Conservation (phyloP, 345 rosid genomes). For the Eucalyptus curtisii region DNA sequence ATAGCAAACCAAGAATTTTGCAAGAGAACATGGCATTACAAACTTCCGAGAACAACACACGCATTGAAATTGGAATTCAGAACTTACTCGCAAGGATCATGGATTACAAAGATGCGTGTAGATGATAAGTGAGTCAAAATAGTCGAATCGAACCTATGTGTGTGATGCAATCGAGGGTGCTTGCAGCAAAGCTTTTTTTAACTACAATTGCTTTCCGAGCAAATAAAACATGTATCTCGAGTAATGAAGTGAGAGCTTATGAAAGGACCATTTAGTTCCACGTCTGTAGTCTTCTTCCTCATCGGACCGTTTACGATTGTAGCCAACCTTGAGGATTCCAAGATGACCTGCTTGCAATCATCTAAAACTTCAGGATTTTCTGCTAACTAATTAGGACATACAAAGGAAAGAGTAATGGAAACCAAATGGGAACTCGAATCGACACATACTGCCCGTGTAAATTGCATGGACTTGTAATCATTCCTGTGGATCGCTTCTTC, state of each 20-base stretch:
- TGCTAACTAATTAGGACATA: neutral
- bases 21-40: neutral
- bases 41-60: neutral
- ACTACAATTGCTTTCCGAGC: neutral
- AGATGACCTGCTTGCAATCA: neutral
- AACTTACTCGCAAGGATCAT: neutral
- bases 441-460: slow-evolving; percentile 39
- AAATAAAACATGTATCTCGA: too few species aligned
- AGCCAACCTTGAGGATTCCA: neutral
- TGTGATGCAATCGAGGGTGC: neutral
- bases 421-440: neutral
- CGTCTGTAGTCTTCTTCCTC: neutral
- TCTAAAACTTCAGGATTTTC: neutral
- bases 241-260: neutral
- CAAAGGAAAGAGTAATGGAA: neutral
- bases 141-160: neutral
- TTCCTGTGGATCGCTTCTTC: slow-evolving; percentile 38
- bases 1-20: slow-evolving; percentile 41
- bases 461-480: slow-evolving; percentile 42
- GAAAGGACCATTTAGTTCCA: neutral
- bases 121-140: neutral
- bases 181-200: neutral
- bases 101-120: neutral
- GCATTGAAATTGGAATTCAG: neutral
- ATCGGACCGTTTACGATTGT: neutral